A percentile compares a stretch with the other conserved stretches of the same genome.
Conservation (phyloP, 305 asterid genomes). For the Caryopteris hybrid region DNA sequence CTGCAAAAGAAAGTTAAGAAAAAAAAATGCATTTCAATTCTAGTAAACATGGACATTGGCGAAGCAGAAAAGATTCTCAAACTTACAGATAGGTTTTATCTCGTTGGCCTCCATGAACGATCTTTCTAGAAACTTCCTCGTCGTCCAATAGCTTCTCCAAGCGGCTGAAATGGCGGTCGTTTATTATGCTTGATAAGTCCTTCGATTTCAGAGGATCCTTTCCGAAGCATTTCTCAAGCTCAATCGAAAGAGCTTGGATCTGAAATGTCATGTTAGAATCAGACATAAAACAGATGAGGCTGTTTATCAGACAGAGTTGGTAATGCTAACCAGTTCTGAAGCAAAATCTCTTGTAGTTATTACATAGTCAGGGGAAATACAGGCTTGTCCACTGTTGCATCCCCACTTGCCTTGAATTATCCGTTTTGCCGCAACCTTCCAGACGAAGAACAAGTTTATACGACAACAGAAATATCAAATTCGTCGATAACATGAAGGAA, state of each 20-base stretch:
- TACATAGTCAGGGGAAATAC: conserved; percentile 70
- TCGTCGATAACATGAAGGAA: too few species aligned
- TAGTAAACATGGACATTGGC: too few species aligned
- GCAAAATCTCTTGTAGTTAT: conserved; percentile 61
- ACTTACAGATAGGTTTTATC: conserved; percentile 65
- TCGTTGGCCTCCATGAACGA: conserved; percentile 70
- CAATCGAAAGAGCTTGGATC: conserved; percentile 46
- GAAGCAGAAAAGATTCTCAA: conserved; percentile 5
- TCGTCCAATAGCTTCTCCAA: conserved; percentile 53
- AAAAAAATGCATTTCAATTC: too few species aligned
- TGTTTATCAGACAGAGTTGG: too few species aligned
- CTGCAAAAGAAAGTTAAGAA: too few species aligned
- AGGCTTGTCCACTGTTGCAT: conserved; percentile 79
- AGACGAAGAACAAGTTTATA: conserved; percentile 11
- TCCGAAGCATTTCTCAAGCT: conserved; percentile 63
- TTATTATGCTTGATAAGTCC: conserved; percentile 69
- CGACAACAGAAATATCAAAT: not conserved
- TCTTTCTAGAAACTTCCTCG: conserved; percentile 46
- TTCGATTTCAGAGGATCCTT: conserved; percentile 55
- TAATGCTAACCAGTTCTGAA: conserved; percentile 41
- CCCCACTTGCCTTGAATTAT: conserved; percentile 88
- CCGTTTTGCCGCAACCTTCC: conserved; percentile 63
- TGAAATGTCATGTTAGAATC: conserved; percentile 19
- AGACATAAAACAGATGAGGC: not conserved
- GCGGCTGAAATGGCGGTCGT: conserved; percentile 57